phyloP scores from a whole-genome alignment of 208 protist genomes.

The Acanthamoeba triangularis region DNA sequence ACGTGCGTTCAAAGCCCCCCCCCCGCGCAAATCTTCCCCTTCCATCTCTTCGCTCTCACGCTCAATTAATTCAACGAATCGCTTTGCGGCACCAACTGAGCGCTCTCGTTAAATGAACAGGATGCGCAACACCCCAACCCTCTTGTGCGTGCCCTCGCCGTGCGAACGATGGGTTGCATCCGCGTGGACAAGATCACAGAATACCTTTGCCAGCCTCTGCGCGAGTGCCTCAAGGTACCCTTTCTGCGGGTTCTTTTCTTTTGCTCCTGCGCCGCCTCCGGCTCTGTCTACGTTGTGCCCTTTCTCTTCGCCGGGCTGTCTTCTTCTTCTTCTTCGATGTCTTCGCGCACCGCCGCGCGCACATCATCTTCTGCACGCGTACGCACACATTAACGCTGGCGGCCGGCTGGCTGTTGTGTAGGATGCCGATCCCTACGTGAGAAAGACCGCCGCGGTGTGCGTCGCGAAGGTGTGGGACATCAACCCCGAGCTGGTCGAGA shows the following conservation, averaged over 20 bases:
- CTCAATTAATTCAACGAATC: too few species aligned
- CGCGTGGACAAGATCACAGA: conserved; percentile 98
- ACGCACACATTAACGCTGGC: neutral
- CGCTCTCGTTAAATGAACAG: conserved; percentile 81
- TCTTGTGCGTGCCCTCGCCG: conserved; percentile 98
- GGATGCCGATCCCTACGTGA: conserved; percentile 99
- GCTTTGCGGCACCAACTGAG: neutral
- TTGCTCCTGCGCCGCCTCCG: neutral
- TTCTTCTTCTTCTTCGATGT: neutral
- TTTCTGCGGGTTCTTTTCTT: neutral
- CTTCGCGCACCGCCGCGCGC: too few species aligned
- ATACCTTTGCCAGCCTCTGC: conserved; percentile 97
- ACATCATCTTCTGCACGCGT: too few species aligned
- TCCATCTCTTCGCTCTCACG: too few species aligned
- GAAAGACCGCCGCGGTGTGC: conserved; percentile 98
- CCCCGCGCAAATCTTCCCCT: neutral
- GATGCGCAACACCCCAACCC: conserved; percentile 97
- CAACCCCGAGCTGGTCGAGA: conserved; percentile 93
- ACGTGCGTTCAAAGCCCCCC: conserved; percentile 80
- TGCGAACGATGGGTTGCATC: conserved; percentile 99
- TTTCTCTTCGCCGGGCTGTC: too few species aligned
- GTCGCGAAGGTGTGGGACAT: conserved; percentile 99
- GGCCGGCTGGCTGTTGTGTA: conserved; percentile 20
- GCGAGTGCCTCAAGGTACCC: conserved; percentile 93
- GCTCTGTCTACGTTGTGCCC: neutral